A percentile compares a stretch with the other conserved stretches of the same genome.
Conservation (phyloP, 2,329 filamentous ascomycete genomes). For the Zelopaecilomyces penicillatus region DNA sequence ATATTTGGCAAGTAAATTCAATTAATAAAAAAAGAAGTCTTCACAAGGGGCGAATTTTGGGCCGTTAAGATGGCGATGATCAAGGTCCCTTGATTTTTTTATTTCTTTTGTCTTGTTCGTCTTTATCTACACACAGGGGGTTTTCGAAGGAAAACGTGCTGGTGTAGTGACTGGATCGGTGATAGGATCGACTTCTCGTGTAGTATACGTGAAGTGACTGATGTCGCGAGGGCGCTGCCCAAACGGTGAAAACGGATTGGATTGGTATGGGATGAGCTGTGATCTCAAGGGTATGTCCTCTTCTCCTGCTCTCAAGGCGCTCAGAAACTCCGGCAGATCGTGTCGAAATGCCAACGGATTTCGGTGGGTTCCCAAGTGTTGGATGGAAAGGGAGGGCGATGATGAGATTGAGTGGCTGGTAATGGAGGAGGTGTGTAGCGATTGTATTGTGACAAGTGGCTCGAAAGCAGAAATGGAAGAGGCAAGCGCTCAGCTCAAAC, state of each 20-base stretch:
- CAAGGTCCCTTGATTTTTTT: conserved; percentile 17
- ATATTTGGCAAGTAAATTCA: conserved; percentile 43
- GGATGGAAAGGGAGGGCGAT: conserved; percentile 23
- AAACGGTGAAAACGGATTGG: conserved; percentile 22
- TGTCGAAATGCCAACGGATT: conserved; percentile 12
- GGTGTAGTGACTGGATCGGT: conserved; percentile 54
- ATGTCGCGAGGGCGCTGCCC: conserved; percentile 26
- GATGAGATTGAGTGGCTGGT: conserved; percentile 23
- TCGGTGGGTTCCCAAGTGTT: conserved; percentile 12
- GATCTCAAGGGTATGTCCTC: conserved; percentile 17
- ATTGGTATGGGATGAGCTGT: conserved; percentile 19
- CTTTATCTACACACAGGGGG: conserved; percentile 76
- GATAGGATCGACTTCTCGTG: conserved; percentile 33
- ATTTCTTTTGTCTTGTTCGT: conserved; percentile 32
- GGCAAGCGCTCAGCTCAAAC: conserved; percentile 31
- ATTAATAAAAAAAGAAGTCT: conserved; percentile 5
- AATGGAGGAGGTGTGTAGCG: conserved; percentile 19
- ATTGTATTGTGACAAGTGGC: conserved; percentile 24
- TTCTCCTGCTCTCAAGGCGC: conserved; percentile 20
- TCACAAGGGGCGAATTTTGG: conserved; percentile 11
- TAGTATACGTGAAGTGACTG: conserved; percentile 32
- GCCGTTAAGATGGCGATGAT: conserved; percentile 17
- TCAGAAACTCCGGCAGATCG: conserved; percentile 23
- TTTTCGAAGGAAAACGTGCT: conserved; percentile 90
- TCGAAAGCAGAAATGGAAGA: conserved; percentile 30